Evolutionary conservation across 805 yeast genomes (phyloP).

Genomic region (Suhomyces sp.): DNA sequence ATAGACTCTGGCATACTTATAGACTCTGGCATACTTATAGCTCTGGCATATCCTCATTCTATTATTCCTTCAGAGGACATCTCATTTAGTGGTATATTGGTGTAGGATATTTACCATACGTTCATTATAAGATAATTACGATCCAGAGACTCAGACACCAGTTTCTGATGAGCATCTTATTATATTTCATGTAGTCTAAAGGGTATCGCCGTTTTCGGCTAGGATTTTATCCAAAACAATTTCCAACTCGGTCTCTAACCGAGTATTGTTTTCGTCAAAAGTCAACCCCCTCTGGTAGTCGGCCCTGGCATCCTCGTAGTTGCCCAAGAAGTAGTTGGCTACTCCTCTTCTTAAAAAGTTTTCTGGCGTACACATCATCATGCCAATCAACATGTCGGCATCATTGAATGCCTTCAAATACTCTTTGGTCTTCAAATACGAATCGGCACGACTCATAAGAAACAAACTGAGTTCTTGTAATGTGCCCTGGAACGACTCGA

Average conservation of each 20-base stretch:
- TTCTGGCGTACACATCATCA: slow-evolving; percentile 61
- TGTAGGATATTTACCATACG: too few relatives aligned
- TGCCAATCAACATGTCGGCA: slow-evolving; percentile 59
- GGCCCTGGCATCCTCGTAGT: slow-evolving; percentile 57
- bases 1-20: too few relatives aligned
- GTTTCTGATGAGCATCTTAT: too few relatives aligned
- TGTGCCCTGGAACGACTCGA: slow-evolving; percentile 71
- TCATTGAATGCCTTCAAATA: slow-evolving; percentile 64
- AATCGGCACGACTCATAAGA: slow-evolving; percentile 69
- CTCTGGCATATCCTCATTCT: too few relatives aligned
- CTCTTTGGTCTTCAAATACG: slow-evolving; percentile 53
- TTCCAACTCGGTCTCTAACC: slow-evolving; percentile 47
- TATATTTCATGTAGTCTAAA: slow-evolving; percentile 7
- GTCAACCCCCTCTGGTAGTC: slow-evolving; percentile 72
- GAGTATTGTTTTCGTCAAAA: slow-evolving; percentile 52
- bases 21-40: too few relatives aligned
- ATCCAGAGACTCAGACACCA: too few relatives aligned
- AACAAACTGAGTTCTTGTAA: slow-evolving; percentile 65
- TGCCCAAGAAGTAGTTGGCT: slow-evolving; percentile 58
- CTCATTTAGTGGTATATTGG: too few relatives aligned
- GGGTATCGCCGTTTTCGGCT: slow-evolving; percentile 58
- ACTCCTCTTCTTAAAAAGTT: slow-evolving; percentile 72
- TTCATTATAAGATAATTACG: too few relatives aligned
- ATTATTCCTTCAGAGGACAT: too few relatives aligned
- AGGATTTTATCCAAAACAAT: slow-evolving; percentile 46